Conservation (phyloP, 2,329 filamentous ascomycete species). For the Cordyceps militaris region DNA sequence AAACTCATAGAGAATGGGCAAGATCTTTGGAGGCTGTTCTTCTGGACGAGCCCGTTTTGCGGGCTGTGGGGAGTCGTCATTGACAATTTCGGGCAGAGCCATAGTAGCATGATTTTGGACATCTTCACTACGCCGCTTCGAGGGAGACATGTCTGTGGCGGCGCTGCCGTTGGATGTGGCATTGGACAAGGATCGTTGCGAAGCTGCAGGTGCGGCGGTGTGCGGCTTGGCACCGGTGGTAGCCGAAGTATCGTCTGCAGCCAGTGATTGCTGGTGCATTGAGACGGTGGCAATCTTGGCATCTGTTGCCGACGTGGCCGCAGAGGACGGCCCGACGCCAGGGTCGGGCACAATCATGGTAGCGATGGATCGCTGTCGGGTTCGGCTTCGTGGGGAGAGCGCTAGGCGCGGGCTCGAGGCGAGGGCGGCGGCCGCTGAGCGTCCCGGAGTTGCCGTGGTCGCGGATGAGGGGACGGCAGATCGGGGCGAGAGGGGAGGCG, state of each 20-base stretch:
- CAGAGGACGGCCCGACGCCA: not conserved
- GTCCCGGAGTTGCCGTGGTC: not conserved
- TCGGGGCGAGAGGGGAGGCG: slow-evolving; percentile 5
- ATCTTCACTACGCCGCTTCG: slow-evolving; percentile 9
- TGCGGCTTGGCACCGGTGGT: not conserved
- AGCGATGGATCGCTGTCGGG: not conserved
- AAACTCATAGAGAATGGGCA: slow-evolving; percentile 72
- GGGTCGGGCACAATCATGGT: not conserved
- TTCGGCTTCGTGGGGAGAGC: not conserved
- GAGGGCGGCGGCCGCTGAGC: not conserved
- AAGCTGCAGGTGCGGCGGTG: not conserved
- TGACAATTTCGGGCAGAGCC: not conserved
- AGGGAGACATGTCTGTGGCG: not conserved
- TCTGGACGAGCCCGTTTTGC: slow-evolving; percentile 50
- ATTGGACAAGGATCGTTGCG: not conserved
- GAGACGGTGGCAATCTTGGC: not conserved
- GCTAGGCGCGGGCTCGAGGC: not conserved
- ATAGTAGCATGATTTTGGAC: not conserved
- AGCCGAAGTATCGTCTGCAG: not conserved
- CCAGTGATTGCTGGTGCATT: not conserved
- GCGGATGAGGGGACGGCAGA: not conserved
- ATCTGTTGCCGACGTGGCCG: not conserved
- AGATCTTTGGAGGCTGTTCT: slow-evolving; percentile 43
- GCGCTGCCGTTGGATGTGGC: not conserved
- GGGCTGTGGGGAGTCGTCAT: slow-evolving; percentile 19